phyloP scores from a whole-genome alignment of 1,284 basidiomycete genomes.

The Ustilago hordei region DNA sequence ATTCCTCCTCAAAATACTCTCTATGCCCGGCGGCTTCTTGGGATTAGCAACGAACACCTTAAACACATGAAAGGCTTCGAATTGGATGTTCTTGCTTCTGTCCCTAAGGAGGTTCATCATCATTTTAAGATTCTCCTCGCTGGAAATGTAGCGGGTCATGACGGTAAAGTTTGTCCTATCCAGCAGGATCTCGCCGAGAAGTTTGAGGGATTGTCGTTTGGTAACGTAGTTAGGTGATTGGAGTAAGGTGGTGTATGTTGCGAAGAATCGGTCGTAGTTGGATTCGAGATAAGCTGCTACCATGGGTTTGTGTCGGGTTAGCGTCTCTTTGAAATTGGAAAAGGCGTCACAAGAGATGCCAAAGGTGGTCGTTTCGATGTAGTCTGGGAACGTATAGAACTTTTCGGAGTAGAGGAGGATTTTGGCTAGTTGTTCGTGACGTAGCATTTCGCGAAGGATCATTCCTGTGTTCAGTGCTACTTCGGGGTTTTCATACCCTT shows the following conservation, averaged over 20 bases:
- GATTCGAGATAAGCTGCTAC: constrained; percentile 94
- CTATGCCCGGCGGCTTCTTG: constrained; percentile 96
- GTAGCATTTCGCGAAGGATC: constrained; percentile 96
- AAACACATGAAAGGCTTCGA: constrained; percentile 99
- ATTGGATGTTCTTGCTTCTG: constrained; percentile 99
- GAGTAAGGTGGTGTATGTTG: constrained; percentile 90
- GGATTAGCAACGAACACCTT: constrained; percentile 99
- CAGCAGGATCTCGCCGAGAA: constrained; percentile 95
- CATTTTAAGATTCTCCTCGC: constrained; percentile 90
- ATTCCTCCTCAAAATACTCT: constrained; percentile 88
- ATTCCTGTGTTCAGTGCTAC: constrained; percentile 97
- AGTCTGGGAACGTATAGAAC: constrained; percentile 95
- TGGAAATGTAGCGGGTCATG: constrained; percentile 96
- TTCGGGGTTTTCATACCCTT: constrained; percentile 88
- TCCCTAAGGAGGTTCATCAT: constrained; percentile 99
- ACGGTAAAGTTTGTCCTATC: constrained; percentile 97
- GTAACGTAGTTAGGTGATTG: constrained; percentile 97
- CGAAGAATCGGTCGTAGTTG: constrained; percentile 98
- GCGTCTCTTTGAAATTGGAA: constrained; percentile 81
- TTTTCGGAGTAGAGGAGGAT: constrained; percentile 87
- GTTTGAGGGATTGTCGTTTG: constrained; percentile 98
- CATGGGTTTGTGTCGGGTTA: constrained; percentile 96
- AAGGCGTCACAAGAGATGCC: constrained; percentile 98
- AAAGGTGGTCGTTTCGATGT: constrained; percentile 97
- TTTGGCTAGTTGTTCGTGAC: constrained; percentile 90